Base-by-base conservation (phyloP, 495 filamentous ascomycete genomes). In the Daldinia caldariorum region DNA sequence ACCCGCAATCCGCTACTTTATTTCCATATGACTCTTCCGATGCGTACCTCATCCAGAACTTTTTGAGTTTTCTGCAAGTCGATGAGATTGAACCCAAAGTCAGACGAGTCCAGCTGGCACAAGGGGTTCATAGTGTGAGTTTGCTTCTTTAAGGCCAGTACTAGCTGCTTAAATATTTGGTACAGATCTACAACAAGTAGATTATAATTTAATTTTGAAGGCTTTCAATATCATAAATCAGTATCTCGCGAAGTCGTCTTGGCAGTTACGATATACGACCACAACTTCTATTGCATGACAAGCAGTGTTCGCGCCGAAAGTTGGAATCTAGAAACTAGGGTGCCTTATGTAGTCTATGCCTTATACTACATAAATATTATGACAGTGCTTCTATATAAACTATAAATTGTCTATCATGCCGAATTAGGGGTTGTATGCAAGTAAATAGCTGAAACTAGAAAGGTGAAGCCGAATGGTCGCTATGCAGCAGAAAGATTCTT, bases 401-500 rank as follows among this genome's bases (percentile, higher is more conserved):
- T 6, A 22, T 4, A 47, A 4, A 47, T 22, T 4, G 3, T 22
- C 22, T 20, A 16, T 47, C 18, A 47, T 22, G 2, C 2, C 16
- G 8, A 5, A 47, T 22, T 47, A 22, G 16, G 6, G 3, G 20
- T 22, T 20, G 22, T 20, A 29, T 41, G 31, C 7, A 55, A 55
- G 18, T 18, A 29, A 9, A 6, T n/a, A 38, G 9, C 6, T 6
- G 16, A 47, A 47, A 22, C 4, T 7, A 1, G 3, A 3, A 47
- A 47, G 10, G 20, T 22, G 20, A 12, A 12, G 1, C 12, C 14
- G 1, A 22, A 12, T 31, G 38, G 7, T 9, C 12, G 22, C 58
- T 16, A 70, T 35, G 41, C 57, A 18, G 66, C 45, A 18, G 66
- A 72, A 51, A 88, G 75, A n/a, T 81, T 81, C 55, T 76, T 79